Base-by-base conservation (phyloP, 2,329 filamentous ascomycete species). In the Xylaria sp. region DNA sequence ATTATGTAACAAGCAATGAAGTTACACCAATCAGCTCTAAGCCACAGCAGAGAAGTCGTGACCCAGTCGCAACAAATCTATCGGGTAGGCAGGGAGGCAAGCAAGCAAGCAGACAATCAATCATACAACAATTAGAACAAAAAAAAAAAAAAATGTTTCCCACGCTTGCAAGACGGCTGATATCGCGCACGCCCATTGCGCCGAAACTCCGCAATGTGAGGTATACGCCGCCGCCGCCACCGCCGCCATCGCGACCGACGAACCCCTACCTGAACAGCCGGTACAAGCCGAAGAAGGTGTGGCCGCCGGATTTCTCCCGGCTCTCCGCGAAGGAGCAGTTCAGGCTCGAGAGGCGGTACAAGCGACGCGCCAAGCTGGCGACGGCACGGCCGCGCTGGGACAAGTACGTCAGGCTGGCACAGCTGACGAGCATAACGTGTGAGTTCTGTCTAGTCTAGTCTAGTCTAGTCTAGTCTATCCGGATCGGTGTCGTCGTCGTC, bases 301-400 rank as follows among this genome's bases (percentile, higher is more conserved):
- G 92, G 92, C 92, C 92, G 66, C 92, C 92, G 13, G 90, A 94
- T 79, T 92, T 95, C 80, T 82, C 85, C 70, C 87, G 88, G 77
- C 86, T 95, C 68, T 88, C 88, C 44, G 82, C 85, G 55, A 91
- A 92, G 79, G 89, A 94, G 76, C 90, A 94, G 80, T 91, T 94
- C 78, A 86, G 89, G 51, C 90, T 93, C 74, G 92, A 95, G 83
- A 90, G 92, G 79, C 90, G 91, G 77, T 94, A 91, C 81, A 92
- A 93, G 81, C 86, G 92, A 61, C 86, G 92, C 63, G 80, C 91
- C 29, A 84, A 66, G 71, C 76, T 79, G 8, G 77, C 77, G n/a
- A 75, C 76, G 32, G 69, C 71, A 62, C 71, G 77, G 48, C 78
- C 78, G 42, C 71, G 77, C 16, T 76, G 76, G 80, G 72, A 78